Percentiles rank a stretch among this genome's conserved stretches.
phyloP scores from a whole-genome alignment of 2,329 filamentous ascomycete species.

The Xylaria sp. region DNA sequence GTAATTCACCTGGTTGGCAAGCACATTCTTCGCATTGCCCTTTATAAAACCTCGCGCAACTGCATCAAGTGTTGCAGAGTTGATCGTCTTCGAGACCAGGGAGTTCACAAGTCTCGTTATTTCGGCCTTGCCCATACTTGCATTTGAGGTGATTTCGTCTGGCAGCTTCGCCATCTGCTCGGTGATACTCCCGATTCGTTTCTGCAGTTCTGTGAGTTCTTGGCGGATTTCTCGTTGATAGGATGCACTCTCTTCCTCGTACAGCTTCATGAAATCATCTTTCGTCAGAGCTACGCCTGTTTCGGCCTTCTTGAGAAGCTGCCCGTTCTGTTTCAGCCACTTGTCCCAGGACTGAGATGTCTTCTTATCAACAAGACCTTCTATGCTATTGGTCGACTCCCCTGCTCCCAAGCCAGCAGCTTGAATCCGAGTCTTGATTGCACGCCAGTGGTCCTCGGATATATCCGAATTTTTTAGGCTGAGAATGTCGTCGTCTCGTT shows the following conservation, averaged over 20 bases:
- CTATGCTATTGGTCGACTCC: background rate
- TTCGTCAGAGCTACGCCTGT: slow-evolving; percentile 48
- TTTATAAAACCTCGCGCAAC: slow-evolving; percentile 60
- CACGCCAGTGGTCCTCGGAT: slow-evolving; percentile 60
- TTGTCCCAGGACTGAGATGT: slow-evolving; percentile 60
- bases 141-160: slow-evolving; percentile 35
- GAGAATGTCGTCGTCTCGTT: slow-evolving; percentile 59
- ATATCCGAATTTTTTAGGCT: slow-evolving; percentile 58
- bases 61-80: slow-evolving; percentile 59
- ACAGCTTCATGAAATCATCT: slow-evolving; percentile 49
- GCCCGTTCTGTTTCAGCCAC: slow-evolving; percentile 64
- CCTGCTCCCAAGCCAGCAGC: slow-evolving; percentile 47
- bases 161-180: slow-evolving; percentile 49
- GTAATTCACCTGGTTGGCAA: slow-evolving; percentile 75
- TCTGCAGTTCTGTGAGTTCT: slow-evolving; percentile 38
- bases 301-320: slow-evolving; percentile 53
- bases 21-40: slow-evolving; percentile 55
- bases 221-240: slow-evolving; percentile 41
- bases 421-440: slow-evolving; percentile 57
- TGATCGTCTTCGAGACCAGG: slow-evolving; percentile 57
- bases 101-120: slow-evolving; percentile 55
- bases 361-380: slow-evolving; percentile 22
- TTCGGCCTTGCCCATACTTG: slow-evolving; percentile 55
- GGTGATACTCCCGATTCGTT: slow-evolving; percentile 37
- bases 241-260: slow-evolving; percentile 49